These are phyloP conservation scores for Terfezia boudieri DNA, from an alignment of 495 filamentous ascomycete species.

Conservation along the genomic window DNA sequence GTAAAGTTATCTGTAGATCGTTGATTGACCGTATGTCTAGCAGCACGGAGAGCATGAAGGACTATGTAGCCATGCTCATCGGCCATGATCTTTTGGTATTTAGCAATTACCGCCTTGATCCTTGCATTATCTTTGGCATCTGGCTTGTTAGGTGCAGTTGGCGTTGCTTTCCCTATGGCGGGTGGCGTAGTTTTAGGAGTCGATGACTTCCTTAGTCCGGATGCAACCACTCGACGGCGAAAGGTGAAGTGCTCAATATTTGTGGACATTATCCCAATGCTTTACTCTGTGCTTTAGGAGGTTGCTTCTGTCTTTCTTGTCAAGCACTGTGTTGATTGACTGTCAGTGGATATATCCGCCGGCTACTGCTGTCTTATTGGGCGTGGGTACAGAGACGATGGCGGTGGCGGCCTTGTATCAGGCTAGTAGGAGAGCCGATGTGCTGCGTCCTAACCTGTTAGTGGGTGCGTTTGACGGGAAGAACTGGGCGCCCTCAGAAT, in stretches of 20 bases:
- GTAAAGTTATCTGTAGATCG: not conserved
- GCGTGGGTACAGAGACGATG: too few relatives aligned
- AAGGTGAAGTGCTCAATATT: conserved; percentile 6
- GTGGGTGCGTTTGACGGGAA: too few relatives aligned
- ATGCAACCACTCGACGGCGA: not conserved
- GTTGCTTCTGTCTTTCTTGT: too few relatives aligned
- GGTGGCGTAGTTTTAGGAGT: not conserved
- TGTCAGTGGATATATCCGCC: too few relatives aligned
- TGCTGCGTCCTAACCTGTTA: too few relatives aligned
- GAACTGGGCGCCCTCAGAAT: too few relatives aligned
- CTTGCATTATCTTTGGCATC: not conserved
- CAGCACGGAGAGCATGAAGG: not conserved
- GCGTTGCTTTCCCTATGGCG: not conserved
- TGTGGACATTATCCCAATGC: not conserved
- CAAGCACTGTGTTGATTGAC: too few relatives aligned
- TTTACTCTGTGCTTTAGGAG: too few relatives aligned
- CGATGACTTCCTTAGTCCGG: too few relatives aligned
- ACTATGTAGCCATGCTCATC: conserved; percentile 15
- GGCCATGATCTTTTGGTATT: conserved; percentile 12
- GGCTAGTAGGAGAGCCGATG: too few relatives aligned
- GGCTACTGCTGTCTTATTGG: too few relatives aligned
- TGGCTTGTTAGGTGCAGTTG: not conserved
- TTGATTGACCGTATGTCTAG: not conserved
- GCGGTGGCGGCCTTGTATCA: too few relatives aligned
- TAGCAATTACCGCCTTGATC: not conserved